These are phyloP conservation scores for Umbelopsis sp. DNA, from an alignment of 192 early-diverging fungal genomes.

Conservation along the genomic window DNA sequence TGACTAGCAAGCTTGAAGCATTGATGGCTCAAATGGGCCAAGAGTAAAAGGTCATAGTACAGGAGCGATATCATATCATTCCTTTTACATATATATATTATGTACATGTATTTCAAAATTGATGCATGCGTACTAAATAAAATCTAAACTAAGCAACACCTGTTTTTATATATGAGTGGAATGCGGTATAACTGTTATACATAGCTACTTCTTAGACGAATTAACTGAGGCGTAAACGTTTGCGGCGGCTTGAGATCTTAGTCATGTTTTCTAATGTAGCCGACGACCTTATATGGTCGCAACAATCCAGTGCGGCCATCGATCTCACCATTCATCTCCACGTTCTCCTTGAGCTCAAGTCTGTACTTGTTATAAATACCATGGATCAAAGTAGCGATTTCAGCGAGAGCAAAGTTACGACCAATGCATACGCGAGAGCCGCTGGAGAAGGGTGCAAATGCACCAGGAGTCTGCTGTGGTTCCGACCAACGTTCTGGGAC, in stretches of 20 bases:
- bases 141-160: no score
- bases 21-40: constrained; percentile 1
- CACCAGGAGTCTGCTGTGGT: background rate
- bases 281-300: constrained; percentile 3
- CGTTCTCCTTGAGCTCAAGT: constrained; percentile 18
- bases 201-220: background rate
- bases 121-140: background rate
- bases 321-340: constrained; percentile 16
- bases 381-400: constrained; percentile 10
- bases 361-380: constrained; percentile 11
- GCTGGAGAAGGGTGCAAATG: constrained; percentile 15
- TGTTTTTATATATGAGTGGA: no score
- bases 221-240: background rate
- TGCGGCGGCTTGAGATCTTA: background rate
- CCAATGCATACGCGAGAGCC: constrained; percentile 22
- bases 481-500: constrained; percentile 16
- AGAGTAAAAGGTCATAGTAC: background rate
- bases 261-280: background rate
- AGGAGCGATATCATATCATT: background rate
- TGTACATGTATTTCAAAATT: constrained; percentile 9
- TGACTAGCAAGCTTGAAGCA: constrained; percentile 27
- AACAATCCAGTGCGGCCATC: constrained; percentile 2
- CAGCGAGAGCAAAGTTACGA: constrained; percentile 4
- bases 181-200: no score
- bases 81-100: background rate